A percentile compares a stretch with the other conserved stretches of the same genome.
These are phyloP conservation scores for Beauveria australis DNA, from an alignment of 2,329 filamentous ascomycete species.

Conservation along the genomic window DNA sequence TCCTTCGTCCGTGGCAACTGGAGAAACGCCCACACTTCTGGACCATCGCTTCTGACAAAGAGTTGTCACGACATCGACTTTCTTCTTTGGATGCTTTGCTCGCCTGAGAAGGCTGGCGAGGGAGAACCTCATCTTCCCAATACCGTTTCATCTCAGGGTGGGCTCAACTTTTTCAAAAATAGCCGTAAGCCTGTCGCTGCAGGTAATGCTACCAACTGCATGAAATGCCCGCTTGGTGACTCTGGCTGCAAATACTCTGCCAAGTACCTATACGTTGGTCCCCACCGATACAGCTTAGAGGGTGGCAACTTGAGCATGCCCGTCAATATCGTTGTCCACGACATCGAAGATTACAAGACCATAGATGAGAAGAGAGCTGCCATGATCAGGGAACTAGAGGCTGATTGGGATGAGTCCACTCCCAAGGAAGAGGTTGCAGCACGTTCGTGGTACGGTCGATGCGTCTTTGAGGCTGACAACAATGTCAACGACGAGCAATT, in stretches of 20 bases:
- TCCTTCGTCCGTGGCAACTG: conserved; percentile 91
- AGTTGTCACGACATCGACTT: conserved; percentile 96
- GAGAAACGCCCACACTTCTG: conserved; percentile 71
- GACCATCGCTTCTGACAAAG: conserved; percentile 81
- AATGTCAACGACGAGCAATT: conserved; percentile 89
- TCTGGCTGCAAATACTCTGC: conserved; percentile 76
- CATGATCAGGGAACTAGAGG: conserved; percentile 34
- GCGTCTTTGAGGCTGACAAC: conserved; percentile 89
- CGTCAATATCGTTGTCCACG: conserved; percentile 78
- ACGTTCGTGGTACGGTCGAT: conserved; percentile 81
- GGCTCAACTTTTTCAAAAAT: conserved; percentile 68
- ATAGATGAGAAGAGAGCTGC: conserved; percentile 31
- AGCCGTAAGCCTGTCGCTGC: conserved; percentile 68
- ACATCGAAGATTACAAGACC: conserved; percentile 71
- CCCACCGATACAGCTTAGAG: conserved; percentile 49
- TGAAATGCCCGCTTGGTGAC: conserved; percentile 61
- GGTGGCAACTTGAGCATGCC: conserved; percentile 70
- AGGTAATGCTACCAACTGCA: conserved; percentile 75
- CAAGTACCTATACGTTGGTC: conserved; percentile 70
- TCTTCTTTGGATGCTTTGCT: conserved; percentile 81
- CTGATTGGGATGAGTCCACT: conserved; percentile 45
- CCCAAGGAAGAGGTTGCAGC: conserved; percentile 38
- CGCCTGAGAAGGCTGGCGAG: conserved; percentile 43
- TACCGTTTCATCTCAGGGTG: conserved; percentile 66
- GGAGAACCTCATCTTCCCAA: conserved; percentile 62